phyloP scores from a whole-genome alignment of 306 rosid species.

The Morella rubra region DNA sequence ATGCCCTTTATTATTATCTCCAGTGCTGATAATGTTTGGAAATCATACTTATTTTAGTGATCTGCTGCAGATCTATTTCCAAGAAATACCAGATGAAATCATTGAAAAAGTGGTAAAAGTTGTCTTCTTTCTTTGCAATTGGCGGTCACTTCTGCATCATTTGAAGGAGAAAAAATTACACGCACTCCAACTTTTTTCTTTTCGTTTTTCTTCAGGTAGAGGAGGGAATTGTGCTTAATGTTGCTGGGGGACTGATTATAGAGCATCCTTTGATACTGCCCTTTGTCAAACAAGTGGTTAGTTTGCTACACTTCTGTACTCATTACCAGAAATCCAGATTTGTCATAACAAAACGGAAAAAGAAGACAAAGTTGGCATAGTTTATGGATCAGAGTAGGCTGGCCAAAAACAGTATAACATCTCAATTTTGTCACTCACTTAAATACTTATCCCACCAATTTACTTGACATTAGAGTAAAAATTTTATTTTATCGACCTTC shows the following conservation, averaged over 20 bases:
- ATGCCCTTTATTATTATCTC: background rate
- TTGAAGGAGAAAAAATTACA: constrained; percentile 7
- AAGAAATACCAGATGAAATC: constrained; percentile 79
- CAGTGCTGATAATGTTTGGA: background rate
- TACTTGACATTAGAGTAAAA: background rate
- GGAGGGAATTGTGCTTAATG: constrained; percentile 78
- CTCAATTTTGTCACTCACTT: constrained; percentile 10
- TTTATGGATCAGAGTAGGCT: constrained; percentile 2
- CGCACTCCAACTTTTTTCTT: constrained; percentile 8
- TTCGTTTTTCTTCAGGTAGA: constrained; percentile 54
- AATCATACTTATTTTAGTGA: constrained; percentile 26
- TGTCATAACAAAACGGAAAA: background rate
- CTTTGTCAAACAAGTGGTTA: constrained; percentile 82
- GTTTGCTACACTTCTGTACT: constrained; percentile 41
- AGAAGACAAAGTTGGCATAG: background rate
- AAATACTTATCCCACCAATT: background rate
- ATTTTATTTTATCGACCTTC: background rate
- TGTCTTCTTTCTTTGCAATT: constrained; percentile 14
- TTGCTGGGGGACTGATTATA: constrained; percentile 91
- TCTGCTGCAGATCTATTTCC: constrained; percentile 77
- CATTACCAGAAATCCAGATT: constrained; percentile 10
- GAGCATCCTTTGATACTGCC: constrained; percentile 88
- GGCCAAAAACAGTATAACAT: constrained; percentile 9
- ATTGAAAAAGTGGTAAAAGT: constrained; percentile 79
- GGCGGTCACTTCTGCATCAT: constrained; percentile 18